Percentiles rank a stretch among this genome's conserved stretches.
Evolutionary conservation across 2,329 filamentous ascomycete genomes (phyloP).

Genomic region (Penicillium glabrum): DNA sequence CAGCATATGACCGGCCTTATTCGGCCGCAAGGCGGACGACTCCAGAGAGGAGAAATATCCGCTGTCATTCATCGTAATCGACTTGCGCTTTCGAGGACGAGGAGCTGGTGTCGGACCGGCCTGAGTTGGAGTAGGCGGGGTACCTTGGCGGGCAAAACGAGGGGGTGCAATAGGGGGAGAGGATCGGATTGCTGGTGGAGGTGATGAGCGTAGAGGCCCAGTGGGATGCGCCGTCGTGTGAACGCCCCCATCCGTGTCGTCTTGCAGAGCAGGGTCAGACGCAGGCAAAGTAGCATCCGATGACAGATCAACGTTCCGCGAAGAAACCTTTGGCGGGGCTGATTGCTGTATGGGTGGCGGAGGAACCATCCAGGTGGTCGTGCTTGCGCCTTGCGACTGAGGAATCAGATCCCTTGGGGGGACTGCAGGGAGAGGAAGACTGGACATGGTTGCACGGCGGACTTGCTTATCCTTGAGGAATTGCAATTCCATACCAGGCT

Average conservation of each 20-base stretch:
- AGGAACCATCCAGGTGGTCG: constrained; percentile 36
- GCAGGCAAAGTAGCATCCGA: constrained; percentile 76
- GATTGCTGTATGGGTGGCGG: constrained; percentile 23
- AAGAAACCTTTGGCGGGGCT: constrained; percentile 19
- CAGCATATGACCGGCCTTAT: constrained; percentile 62
- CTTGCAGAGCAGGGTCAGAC: constrained; percentile 62
- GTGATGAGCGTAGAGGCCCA: constrained; percentile 44
- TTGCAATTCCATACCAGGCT: constrained; percentile 81
- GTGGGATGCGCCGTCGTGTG: constrained; percentile 23
- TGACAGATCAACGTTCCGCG: constrained; percentile 57
- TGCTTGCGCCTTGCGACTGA: constrained; percentile 31
- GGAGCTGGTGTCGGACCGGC: constrained; percentile 64
- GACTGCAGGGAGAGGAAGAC: constrained; percentile 38
- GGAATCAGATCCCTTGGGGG: constrained; percentile 30
- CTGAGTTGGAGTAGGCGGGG: constrained; percentile 68
- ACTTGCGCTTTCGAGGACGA: constrained; percentile 72
- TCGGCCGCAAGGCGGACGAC: constrained; percentile 78
- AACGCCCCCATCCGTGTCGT: constrained; percentile 54
- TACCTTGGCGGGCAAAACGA: constrained; percentile 62
- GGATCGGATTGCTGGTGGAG: constrained; percentile 68
- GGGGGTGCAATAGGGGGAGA: constrained; percentile 77
- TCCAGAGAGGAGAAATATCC: constrained; percentile 96
- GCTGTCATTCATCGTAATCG: constrained; percentile 82
- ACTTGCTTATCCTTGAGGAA: constrained; percentile 84
- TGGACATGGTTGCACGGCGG: constrained; percentile 48